A percentile compares a stretch with the other conserved stretches of the same genome.
Evolutionary conservation across 1,284 basidiomycete genomes (phyloP).

Genomic region (Ustilago hordei): DNA sequence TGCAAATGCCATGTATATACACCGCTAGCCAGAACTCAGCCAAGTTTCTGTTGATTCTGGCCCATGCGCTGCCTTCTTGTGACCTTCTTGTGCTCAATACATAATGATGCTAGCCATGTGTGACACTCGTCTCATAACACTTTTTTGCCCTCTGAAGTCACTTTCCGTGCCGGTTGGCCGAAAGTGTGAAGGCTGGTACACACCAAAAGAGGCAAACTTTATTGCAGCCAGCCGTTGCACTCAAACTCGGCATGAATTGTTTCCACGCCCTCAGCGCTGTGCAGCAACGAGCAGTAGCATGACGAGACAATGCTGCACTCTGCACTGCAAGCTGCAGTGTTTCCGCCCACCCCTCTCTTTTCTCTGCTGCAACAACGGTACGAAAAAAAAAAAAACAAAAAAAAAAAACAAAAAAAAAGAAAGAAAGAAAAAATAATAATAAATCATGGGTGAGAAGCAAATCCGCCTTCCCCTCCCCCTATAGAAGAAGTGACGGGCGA

Average conservation of each 20-base stretch:
- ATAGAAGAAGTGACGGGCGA: not conserved
- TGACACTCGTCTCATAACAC: too few species aligned
- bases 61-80: too few species aligned
- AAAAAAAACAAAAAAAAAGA: too few species aligned
- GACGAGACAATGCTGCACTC: conserved; percentile 2
- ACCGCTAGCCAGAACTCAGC: too few species aligned
- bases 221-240: not conserved
- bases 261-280: conserved; percentile 17
- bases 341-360: not conserved
- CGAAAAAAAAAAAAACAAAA: too few species aligned
- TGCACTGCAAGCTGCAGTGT: not conserved
- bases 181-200: not conserved
- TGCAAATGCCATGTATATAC: too few species aligned
- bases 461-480: not conserved
- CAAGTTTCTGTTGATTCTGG: too few species aligned
- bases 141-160: too few species aligned
- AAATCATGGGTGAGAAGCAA: not conserved
- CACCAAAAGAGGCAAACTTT: conserved; percentile 2
- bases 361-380: not conserved
- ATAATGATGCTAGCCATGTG: too few species aligned
- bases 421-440: too few species aligned
- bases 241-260: conserved; percentile 9
- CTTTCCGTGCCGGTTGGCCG: too few species aligned
- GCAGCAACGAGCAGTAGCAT: not conserved
- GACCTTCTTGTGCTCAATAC: too few species aligned